Base-by-base conservation (phyloP, 2,329 filamentous ascomycete species). In the Leptoxyphium fumago region DNA sequence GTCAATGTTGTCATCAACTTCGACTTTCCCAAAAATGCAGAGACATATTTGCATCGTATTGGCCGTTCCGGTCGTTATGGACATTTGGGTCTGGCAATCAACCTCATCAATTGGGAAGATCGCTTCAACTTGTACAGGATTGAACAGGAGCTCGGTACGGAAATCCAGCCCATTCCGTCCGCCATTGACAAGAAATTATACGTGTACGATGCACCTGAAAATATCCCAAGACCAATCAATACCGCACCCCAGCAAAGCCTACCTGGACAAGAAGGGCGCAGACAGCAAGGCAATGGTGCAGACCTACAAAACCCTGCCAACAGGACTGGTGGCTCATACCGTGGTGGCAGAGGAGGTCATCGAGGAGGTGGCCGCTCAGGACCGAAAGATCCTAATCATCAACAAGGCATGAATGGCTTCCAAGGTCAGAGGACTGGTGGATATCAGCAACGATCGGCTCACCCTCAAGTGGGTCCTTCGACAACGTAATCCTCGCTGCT, bases 1-100 rank as follows among this genome's bases (percentile, higher is more conserved):
- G 91, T 98, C 60, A 98, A 98, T 57, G 91, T 98, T 44, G 91
- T 98, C 61, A 98, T 98, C 77, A 98, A 98, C 71, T 98, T 98
- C 59, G 91, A 98, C 60, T 98, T 98, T 64, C 91, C 91, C 44
- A 98, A 98, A 71, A 98, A 98, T 58, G 93, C 91, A 13, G 91
- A 98, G 68, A 98, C 91, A 0, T 98, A 98, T 61, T 79, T 98
- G 46, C 91, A 98, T 68, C 86, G 91, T 54, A 98, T 98, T 61
- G 91, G 91, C 71, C 85, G 91, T 61, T 98, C 91, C 42, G 91
- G 91, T 53, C 85, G 91, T 52, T 98, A 94, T 62, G 91, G 91
- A 52, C 91, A 98, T 67, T 75, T 96, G 59, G 91, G 91, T 75
- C 72, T 98, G 53, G 93, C 93, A 51, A 98, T 98, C 62, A 98